Conservation (phyloP, 805 yeast species). For the Sugiyamaella smithiae region DNA sequence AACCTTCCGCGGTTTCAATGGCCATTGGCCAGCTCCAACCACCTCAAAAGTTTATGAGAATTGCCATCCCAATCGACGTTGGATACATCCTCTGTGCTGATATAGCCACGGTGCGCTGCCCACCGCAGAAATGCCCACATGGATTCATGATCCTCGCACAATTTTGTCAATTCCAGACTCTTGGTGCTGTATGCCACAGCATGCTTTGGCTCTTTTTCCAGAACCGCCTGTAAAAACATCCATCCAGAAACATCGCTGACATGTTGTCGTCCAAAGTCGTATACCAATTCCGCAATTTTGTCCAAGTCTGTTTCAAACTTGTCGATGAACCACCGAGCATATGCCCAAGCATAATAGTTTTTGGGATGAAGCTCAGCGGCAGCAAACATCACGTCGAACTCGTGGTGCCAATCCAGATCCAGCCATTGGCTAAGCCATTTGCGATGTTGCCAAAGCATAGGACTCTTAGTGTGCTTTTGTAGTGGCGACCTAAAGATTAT, state of each 20-base stretch:
- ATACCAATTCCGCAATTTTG: conserved; percentile 13
- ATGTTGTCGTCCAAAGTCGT: conserved; percentile 21
- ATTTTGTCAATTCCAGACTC: conserved; percentile 2
- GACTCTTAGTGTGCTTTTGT: conserved; percentile 38
- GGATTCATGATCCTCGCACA: conserved; percentile 25
- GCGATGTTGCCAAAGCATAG: conserved; percentile 41
- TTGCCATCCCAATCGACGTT: not conserved
- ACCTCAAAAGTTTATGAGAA: not conserved
- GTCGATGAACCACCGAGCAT: conserved; percentile 34
- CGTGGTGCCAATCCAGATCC: conserved; percentile 17
- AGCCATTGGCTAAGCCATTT: conserved; percentile 26
- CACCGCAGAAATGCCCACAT: conserved; percentile 22
- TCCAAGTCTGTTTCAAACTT: conserved; percentile 10
- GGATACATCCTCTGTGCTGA: not conserved
- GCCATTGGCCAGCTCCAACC: not conserved
- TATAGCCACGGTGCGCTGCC: not conserved
- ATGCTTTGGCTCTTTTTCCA: not conserved
- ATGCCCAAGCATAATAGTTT: conserved; percentile 50
- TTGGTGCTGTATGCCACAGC: not conserved
- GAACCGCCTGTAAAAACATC: conserved; percentile 28
- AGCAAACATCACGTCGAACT: conserved; percentile 30
- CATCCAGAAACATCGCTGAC: conserved; percentile 36
- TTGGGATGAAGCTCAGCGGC: conserved; percentile 43
- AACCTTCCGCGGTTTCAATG: too few species aligned
- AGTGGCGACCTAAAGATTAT: conserved; percentile 34